Conservation (phyloP, 148 eudicot genomes). For the Silene conica region DNA sequence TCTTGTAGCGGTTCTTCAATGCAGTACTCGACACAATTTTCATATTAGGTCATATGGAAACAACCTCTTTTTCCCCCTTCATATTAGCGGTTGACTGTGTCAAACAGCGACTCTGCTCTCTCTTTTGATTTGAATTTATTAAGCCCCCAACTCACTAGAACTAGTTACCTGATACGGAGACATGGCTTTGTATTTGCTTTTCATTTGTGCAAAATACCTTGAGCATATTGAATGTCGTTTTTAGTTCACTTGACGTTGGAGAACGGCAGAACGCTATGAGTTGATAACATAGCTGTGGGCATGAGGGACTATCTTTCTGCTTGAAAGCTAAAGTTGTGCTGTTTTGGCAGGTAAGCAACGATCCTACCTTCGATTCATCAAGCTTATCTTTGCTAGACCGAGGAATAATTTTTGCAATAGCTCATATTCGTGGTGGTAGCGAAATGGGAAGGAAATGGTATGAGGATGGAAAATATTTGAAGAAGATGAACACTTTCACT, state of each 20-base stretch:
- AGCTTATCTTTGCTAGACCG: conserved; percentile 81
- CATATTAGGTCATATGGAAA: no score
- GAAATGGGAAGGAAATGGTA: conserved; percentile 98
- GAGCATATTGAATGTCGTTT: not conserved
- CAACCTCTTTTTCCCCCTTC: no score
- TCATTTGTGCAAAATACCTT: not conserved
- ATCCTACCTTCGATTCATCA: conserved; percentile 65
- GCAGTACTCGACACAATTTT: no score
- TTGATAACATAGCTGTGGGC: not conserved
- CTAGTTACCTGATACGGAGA: not conserved
- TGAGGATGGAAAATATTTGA: conserved; percentile 71
- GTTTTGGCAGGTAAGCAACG: conserved; percentile 49
- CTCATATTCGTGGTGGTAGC: conserved; percentile 94
- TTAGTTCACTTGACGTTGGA: not conserved
- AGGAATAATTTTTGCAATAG: conserved; percentile 68
- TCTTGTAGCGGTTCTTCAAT: no score
- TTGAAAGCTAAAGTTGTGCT: not conserved
- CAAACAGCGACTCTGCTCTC: no score
- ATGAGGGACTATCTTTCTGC: conserved; percentile 2
- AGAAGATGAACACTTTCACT: conserved; percentile 78
- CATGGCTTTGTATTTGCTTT: conserved; percentile 8
- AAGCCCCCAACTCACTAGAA: not conserved
- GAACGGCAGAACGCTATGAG: not conserved
- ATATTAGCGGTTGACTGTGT: no score
- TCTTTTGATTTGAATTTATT: no score